Evolutionary conservation across 345 rosid genomes (phyloP), one percentile per base, ranked within the genome.

Genomic region (Brassica nigra): DNA sequence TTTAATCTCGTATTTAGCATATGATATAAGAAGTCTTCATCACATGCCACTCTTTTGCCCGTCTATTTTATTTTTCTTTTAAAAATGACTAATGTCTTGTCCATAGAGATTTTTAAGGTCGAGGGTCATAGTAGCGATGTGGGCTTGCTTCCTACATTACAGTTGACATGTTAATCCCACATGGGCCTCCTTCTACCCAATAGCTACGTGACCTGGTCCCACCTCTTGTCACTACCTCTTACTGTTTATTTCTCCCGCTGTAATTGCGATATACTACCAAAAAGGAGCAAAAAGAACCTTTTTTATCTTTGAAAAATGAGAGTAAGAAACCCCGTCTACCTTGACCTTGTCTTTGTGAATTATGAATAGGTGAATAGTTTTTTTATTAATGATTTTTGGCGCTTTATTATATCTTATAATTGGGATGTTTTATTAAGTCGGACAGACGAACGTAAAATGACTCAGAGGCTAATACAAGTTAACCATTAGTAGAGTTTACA

Each of bases 61-160:
- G 14, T 5, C 55, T n/a, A 54, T 54, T 54, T 15, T 54, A 0
- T 54, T 49, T n/a, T 47, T 14, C 15, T 4, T 49, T 39, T 9
- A 49, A 9, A n/a, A 27, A 42, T 28, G 59, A 62, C 7, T 1
- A 69, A 20, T 63, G 78, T 86, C 78, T 84, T 70, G 88, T 84
- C 87, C 49, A 11, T n/a, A 66, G 84, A 84, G 86, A 86, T 83
- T 82, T 71, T 88, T 90, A 87, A 87, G 92, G 89, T 90, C 87
- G 73, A 80, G 66, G 83, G 94, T 87, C 94, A 65, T 64, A 73
- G 83, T 80, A 83, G n/a, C 73, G 92, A 88, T 84, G 85, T 84
- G 66, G 83, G 92, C 89, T 55, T 88, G 81, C 80, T 85, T 83
- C 82, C 89, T 30, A 81, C 84, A 84, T 77, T 81, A 76, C 75